These are phyloP conservation scores for Coemansia sp. DNA, from an alignment of 192 early-diverging fungal species.

Conservation along the genomic window DNA sequence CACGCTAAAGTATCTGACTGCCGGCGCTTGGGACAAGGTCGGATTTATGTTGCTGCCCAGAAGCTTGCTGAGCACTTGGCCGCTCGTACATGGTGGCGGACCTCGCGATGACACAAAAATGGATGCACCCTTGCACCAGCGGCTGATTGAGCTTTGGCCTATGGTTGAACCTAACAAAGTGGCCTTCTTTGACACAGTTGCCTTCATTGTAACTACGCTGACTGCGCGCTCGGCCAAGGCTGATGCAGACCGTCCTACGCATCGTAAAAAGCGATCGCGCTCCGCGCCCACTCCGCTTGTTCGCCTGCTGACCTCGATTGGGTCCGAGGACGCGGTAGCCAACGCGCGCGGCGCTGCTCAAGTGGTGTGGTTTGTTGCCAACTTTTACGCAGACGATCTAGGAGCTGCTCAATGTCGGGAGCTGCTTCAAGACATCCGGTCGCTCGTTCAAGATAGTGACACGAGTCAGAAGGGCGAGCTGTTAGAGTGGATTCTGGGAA, in stretches of 20 bases:
- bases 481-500: constrained; percentile 47
- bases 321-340: constrained; percentile 19
- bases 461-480: constrained; percentile 30
- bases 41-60: constrained; percentile 48
- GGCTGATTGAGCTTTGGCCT: constrained; percentile 15
- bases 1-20: constrained; percentile 32
- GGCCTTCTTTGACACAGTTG: constrained; percentile 49
- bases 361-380: constrained; percentile 38
- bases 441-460: constrained; percentile 29
- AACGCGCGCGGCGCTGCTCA: constrained; percentile 45
- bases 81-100: neutral
- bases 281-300: constrained; percentile 31
- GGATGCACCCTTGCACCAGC: constrained; percentile 8
- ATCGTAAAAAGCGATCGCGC: constrained; percentile 33
- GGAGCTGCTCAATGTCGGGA: constrained; percentile 17
- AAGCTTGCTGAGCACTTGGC: constrained; percentile 37
- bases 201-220: constrained; percentile 26
- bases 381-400: constrained; percentile 28
- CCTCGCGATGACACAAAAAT: neutral
- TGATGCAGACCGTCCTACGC: neutral
- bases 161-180: constrained; percentile 26
- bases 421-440: constrained; percentile 18
- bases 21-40: constrained; percentile 44
- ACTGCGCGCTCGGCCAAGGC: neutral
- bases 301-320: constrained; percentile 30